Conservation (phyloP, 2,329 filamentous ascomycete genomes). For the Pseudogymnoascus sp. region DNA sequence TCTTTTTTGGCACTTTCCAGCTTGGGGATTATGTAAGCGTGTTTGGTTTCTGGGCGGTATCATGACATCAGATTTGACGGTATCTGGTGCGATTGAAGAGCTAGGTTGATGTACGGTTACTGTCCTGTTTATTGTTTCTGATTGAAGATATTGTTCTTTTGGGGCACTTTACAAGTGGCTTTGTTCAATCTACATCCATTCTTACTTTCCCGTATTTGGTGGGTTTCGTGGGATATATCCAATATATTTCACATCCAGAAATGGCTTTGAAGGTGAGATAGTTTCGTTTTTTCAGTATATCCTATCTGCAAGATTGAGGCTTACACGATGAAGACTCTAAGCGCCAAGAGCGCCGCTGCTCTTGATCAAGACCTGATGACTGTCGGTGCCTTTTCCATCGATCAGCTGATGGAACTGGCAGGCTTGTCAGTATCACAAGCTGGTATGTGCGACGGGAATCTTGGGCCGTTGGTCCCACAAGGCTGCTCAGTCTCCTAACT, state of each 20-base stretch:
- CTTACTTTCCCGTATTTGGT: neutral
- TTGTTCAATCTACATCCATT: neutral
- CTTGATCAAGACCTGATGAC: conserved; percentile 94
- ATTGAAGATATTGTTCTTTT: neutral
- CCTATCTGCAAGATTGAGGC: neutral
- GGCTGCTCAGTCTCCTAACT: neutral
- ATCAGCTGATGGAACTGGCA: conserved; percentile 95
- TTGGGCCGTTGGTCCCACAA: neutral
- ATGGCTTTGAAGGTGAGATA: conserved; percentile 12
- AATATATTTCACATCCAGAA: neutral
- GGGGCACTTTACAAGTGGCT: neutral
- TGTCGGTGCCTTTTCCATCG: conserved; percentile 77
- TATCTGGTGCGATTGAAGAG: neutral
- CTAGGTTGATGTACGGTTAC: neutral
- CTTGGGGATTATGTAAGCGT: neutral
- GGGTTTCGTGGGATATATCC: neutral
- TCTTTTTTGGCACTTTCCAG: neutral
- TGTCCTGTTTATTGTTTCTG: neutral
- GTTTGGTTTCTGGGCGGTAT: neutral
- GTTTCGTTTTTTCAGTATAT: neutral
- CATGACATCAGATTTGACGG: neutral
- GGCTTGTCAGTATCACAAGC: conserved; percentile 89
- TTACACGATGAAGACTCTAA: conserved; percentile 57
- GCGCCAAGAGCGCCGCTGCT: conserved; percentile 76
- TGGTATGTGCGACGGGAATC: conserved; percentile 40